Evolutionary conservation across 2,329 filamentous ascomycete genomes (phyloP).

Genomic region (Tolypocladium ovalisporum): DNA sequence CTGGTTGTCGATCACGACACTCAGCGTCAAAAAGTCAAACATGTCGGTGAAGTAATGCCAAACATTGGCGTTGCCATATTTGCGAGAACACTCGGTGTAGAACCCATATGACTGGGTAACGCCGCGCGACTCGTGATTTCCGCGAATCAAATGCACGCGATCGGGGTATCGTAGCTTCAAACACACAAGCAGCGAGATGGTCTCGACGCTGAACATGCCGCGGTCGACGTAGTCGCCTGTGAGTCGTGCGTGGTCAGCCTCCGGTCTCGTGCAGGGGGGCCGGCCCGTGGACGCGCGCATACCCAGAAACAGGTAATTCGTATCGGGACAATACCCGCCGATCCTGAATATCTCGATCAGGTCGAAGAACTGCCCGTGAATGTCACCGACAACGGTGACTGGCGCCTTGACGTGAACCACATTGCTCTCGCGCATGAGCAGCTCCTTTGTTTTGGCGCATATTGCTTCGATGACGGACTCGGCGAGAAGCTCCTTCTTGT

Average conservation of each 20-base stretch:
- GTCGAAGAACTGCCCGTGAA: conserved; percentile 98
- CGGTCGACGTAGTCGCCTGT: conserved; percentile 94
- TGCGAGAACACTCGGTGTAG: conserved; percentile 94
- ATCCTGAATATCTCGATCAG: conserved; percentile 99
- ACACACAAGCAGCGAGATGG: conserved; percentile 94
- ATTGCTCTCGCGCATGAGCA: conserved; percentile 99
- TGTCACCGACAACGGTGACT: conserved; percentile 95
- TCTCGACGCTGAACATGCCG: conserved; percentile 97
- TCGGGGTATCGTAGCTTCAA: conserved; percentile 94
- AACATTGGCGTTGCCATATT: conserved; percentile 96
- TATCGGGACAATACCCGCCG: conserved; percentile 92
- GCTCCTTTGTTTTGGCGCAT: conserved; percentile 97
- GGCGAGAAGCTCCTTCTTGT: conserved; percentile 92
- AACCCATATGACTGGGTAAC: conserved; percentile 99
- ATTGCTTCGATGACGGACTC: conserved; percentile 98
- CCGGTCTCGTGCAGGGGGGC: not conserved
- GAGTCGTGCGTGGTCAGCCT: not conserved
- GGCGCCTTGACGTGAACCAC: conserved; percentile 94
- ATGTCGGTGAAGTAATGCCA: conserved; percentile 99
- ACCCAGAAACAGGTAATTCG: conserved; percentile 97
- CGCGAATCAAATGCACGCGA: conserved; percentile 89
- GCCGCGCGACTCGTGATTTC: conserved; percentile 94
- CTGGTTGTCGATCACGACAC: conserved; percentile 95
- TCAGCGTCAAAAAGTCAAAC: conserved; percentile 96
- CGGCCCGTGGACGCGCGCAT: conserved; percentile 7